Base-by-base conservation (phyloP, 2,329 filamentous ascomycete species). In the Aquanectria penicillioides region DNA sequence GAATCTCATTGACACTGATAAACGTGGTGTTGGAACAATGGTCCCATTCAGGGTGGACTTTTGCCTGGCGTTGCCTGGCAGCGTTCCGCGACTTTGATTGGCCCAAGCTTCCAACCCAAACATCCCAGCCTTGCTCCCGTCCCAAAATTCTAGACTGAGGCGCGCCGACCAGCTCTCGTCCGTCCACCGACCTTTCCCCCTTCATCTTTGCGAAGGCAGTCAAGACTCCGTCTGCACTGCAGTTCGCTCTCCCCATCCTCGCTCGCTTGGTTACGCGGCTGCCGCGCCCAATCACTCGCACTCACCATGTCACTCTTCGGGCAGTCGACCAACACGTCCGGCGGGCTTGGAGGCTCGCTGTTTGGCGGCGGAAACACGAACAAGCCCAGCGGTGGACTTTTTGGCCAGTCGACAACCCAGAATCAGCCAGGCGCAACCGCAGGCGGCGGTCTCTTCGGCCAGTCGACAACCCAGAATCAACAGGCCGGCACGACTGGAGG, bases 221-320 rank as follows among this genome's bases (percentile, higher is more conserved):
- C 59, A 60, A 46, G 33, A 57, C n/a, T 49, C 26, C 59, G 57
- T 50, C 52, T 46, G 29, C 53, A 49, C 43, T 41, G 34, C 41
- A 36, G 40, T 50, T 48, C 51, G 33, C 15, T 41, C 57, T 48
- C 25, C n/a, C n/a, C n/a, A n/a, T n/a, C n/a, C n/a, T n/a, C n/a
- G n/a, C n/a, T n/a, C n/a, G n/a, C n/a, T n/a, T n/a, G n/a, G n/a
- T n/a, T n/a, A n/a, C n/a, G n/a, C n/a, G n/a, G n/a, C n/a, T n/a
- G n/a, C n/a, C n/a, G n/a, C n/a, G n/a, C n/a, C n/a, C n/a, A n/a
- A n/a, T 50, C 48, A 59, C 15, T 31, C 38, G 58, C 51, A 60
- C 46, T 50, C 53, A 63, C 53, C 62, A 76, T 76, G 74, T 73
- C 74, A 57, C 67, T 76, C 60, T 77, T 78, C 53, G 74, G 74